These are phyloP conservation scores for Dichotomocladium elegans DNA, from an alignment of 371 early-diverging fungal genomes.

Conservation along the genomic window DNA sequence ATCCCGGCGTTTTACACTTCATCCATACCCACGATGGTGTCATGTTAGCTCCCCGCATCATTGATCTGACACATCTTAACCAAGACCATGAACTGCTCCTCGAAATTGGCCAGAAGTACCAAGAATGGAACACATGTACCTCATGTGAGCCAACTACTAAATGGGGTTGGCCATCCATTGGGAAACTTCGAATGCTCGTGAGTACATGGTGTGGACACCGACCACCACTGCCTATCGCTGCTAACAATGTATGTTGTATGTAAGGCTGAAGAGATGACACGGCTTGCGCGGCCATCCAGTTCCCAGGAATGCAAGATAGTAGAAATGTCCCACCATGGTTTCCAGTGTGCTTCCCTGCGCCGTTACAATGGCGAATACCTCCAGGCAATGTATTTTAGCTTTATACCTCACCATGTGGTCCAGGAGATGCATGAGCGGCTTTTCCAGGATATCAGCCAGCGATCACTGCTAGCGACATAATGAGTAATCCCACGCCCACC, in stretches of 20 bases:
- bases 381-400: constrained; percentile 32
- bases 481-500: no score
- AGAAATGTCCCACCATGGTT: constrained; percentile 3
- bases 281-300: no score
- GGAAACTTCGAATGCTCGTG: constrained; percentile 22
- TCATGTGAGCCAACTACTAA: neutral
- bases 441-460: constrained; percentile 33
- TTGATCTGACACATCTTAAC: constrained; percentile 33
- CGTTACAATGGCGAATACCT: constrained; percentile 17
- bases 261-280: neutral
- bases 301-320: no score
- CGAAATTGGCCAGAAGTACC: constrained; percentile 23
- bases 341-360: constrained; percentile 19
- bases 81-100: constrained; percentile 29
- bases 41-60: constrained; percentile 25
- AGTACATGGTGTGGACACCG: no score
- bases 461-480: no score
- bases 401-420: constrained; percentile 18
- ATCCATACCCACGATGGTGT: constrained; percentile 29
- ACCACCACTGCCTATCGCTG: no score
- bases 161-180: constrained; percentile 25
- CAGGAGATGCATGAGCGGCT: constrained; percentile 36
- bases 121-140: constrained; percentile 2
- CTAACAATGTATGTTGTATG: neutral
- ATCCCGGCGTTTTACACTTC: constrained; percentile 48